Percentiles rank a stretch among this genome's conserved stretches.
Evolutionary conservation across 1,284 basidiomycete genomes (phyloP).

Genomic region (Dichomitus squalens): DNA sequence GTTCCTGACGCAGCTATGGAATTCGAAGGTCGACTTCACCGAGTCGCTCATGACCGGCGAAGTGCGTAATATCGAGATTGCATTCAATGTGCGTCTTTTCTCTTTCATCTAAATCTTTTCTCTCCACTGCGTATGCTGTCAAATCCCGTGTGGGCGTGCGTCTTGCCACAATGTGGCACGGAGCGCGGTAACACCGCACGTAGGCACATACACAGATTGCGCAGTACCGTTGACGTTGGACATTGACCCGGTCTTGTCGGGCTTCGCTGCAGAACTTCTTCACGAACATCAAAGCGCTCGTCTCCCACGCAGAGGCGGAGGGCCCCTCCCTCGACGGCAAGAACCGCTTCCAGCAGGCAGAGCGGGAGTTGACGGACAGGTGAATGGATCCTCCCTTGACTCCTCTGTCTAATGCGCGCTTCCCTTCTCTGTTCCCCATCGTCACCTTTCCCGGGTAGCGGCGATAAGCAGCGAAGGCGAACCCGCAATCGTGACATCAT

Average conservation of each 20-base stretch:
- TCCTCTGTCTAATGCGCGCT: background rate
- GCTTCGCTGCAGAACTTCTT: conserved; percentile 85
- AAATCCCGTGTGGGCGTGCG: background rate
- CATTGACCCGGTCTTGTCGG: background rate
- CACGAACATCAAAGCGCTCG: conserved; percentile 82
- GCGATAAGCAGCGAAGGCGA: background rate
- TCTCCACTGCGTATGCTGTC: background rate
- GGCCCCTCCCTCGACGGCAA: conserved; percentile 54
- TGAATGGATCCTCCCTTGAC: conserved; percentile 33
- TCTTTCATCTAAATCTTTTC: background rate
- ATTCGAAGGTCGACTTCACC: conserved; percentile 92
- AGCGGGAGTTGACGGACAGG: conserved; percentile 67
- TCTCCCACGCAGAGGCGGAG: conserved; percentile 53
- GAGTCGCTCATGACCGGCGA: conserved; percentile 88
- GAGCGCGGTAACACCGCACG: too few species aligned
- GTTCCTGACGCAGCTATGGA: conserved; percentile 94
- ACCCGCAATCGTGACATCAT: background rate
- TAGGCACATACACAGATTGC: background rate
- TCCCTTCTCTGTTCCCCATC: background rate
- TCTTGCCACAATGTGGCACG: background rate
- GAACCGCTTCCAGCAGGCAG: conserved; percentile 66
- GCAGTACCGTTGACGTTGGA: background rate
- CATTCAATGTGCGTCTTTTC: conserved; percentile 75
- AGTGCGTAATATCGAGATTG: conserved; percentile 84
- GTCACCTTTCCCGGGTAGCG: background rate